phyloP scores from a whole-genome alignment of 768 basidiomycete species.

The Hysterangium stoloniferum region DNA sequence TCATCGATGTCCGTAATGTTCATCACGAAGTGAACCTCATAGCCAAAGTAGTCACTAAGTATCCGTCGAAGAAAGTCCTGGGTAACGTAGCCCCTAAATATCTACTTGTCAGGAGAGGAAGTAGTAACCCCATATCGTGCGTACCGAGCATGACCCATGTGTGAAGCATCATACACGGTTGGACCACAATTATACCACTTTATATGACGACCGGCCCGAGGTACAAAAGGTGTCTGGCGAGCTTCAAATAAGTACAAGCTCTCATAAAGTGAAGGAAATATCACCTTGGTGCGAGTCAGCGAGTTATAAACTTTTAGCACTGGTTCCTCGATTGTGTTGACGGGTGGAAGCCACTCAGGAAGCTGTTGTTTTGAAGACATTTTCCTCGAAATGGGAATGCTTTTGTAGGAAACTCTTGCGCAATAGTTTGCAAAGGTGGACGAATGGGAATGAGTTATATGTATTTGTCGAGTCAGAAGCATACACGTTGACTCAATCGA shows the following conservation, averaged over 20 bases:
- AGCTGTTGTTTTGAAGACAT: slow-evolving; percentile 11
- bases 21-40: slow-evolving; percentile 98
- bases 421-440: neutral
- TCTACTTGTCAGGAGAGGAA: slow-evolving; percentile 7
- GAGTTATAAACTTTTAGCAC: slow-evolving; percentile 87
- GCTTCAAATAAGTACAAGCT: neutral
- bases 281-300: slow-evolving; percentile 82
- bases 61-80: slow-evolving; percentile 89
- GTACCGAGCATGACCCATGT: slow-evolving; percentile 98
- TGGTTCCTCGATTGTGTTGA: slow-evolving; percentile 46
- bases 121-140: neutral
- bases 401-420: neutral
- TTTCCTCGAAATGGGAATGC: neutral
- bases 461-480: neutral
- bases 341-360: slow-evolving; percentile 42
- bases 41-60: slow-evolving; percentile 92
- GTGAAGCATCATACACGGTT: slow-evolving; percentile 96
- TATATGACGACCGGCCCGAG: slow-evolving; percentile 60
- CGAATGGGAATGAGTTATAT: neutral
- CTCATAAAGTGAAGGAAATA: slow-evolving; percentile 7
- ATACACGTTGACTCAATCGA: too few species aligned
- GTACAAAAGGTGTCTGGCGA: slow-evolving; percentile 66
- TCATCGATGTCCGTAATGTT: slow-evolving; percentile 99
- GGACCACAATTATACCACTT: slow-evolving; percentile 99
- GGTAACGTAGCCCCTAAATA: slow-evolving; percentile 90